Evolutionary conservation across 225 moss, liverwort and hornwort genomes (phyloP).

Genomic region (Neckera pumila): DNA sequence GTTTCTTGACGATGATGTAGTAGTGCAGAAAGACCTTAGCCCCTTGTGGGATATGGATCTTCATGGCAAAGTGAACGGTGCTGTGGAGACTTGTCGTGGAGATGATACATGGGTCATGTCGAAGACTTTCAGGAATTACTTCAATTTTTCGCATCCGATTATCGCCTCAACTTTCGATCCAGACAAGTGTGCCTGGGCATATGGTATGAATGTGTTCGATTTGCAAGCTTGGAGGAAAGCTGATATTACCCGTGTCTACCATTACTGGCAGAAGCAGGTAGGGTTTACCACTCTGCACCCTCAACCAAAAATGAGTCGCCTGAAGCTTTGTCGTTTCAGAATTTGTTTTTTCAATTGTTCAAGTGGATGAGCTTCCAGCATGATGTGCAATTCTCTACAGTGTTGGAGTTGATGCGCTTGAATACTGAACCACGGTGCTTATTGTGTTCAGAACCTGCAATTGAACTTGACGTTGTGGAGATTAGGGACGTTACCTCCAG

Average conservation of each 20-base stretch:
- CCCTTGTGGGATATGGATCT: conserved; percentile 80
- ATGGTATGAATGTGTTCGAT: conserved; percentile 98
- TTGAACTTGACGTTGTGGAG: conserved; percentile 87
- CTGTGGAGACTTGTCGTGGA: conserved; percentile 91
- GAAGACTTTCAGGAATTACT: conserved; percentile 91
- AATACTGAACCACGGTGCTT: background rate
- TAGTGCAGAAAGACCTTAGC: conserved; percentile 80
- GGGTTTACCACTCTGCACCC: conserved; percentile 3
- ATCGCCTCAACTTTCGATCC: conserved; percentile 64
- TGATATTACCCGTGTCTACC: conserved; percentile 85
- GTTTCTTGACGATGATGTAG: conserved; percentile 97
- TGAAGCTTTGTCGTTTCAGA: background rate
- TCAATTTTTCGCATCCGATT: conserved; percentile 93
- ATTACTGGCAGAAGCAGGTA: conserved; percentile 95
- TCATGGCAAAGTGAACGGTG: conserved; percentile 90
- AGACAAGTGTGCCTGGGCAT: conserved; percentile 75
- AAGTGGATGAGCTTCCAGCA: background rate
- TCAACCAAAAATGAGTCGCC: background rate
- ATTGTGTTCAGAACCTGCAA: conserved; percentile 62
- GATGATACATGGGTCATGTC: conserved; percentile 96
- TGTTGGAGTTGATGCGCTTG: background rate
- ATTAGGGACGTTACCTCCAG: conserved; percentile 90
- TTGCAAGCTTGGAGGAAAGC: conserved; percentile 80
- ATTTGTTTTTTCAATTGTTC: background rate
- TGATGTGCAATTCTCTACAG: background rate